Evolutionary conservation across 148 eudicot genomes (phyloP), one percentile per base, ranked within the genome.

Genomic region (Pharnaceum exiguum): DNA sequence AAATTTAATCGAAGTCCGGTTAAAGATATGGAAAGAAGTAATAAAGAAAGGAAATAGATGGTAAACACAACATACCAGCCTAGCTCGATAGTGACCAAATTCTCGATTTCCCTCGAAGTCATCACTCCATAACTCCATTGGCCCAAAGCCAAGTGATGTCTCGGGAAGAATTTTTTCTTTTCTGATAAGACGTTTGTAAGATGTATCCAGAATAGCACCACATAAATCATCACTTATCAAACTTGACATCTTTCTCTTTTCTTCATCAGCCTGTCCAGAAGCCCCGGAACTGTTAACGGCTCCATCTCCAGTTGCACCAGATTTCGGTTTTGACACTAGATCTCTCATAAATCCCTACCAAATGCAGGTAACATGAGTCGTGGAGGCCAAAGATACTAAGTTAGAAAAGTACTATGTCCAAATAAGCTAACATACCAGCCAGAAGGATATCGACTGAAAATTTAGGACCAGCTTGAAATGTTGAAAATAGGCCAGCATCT

Each of bases 401-500:
- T 44, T 21, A 57, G 26, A 57, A 25, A 24, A n/a, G n/a, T n/a
- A n/a, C 5, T 18, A 50, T 33, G 26, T 10, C 5, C 10, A 32
- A 35, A 39, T 8, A 57, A n/a, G n/a, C 39, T 28, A 70, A 50
- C 71, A 47, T 83, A 93, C 98, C 99, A 83, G 89, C 99, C 99
- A 94, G 75, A 89, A 94, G 39, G 67, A 60, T 28, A 94, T 76
- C 51, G 96, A 71, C 19, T 89, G 95, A 67, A 71, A 82, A 65
- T 94, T 96, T 56, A 89, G 79, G 29, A 62, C 75, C 55, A 94
- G 67, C 77, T 78, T 89, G 67, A 48, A 73, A 71, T 94, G 95
- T 75, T 84, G 95, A 69, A 82, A 94, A 75, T 72, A 94, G 4
- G 87, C 89, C 65, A 89, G 76, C 99, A 94, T 83, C 99, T 93